phyloP scores from a whole-genome alignment of 805 yeast genomes.

The Ogataea zsoltii region DNA sequence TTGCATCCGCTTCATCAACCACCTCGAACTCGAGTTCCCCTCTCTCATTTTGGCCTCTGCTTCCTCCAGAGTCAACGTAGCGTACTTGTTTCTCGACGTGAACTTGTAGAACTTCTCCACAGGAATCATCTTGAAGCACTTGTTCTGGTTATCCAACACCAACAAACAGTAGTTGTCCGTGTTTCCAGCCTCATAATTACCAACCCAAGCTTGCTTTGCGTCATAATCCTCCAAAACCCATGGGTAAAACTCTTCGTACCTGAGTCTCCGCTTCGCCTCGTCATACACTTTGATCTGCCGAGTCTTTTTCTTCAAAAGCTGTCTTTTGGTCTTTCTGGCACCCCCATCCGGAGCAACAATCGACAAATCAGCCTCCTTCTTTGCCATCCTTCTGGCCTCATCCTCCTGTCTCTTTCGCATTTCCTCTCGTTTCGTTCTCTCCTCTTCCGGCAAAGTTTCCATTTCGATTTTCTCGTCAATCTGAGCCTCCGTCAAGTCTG shows the following conservation, averaged over 20 bases:
- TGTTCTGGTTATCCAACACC: slow-evolving; percentile 79
- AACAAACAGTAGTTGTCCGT: slow-evolving; percentile 84
- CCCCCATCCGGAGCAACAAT: slow-evolving; percentile 93
- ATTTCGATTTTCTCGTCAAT: slow-evolving; percentile 33
- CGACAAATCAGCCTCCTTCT: slow-evolving; percentile 49
- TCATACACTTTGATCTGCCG: slow-evolving; percentile 79
- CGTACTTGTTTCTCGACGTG: slow-evolving; percentile 90
- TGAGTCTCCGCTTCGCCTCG: slow-evolving; percentile 76
- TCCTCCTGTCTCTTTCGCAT: slow-evolving; percentile 28
- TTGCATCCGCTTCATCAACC: slow-evolving; percentile 92
- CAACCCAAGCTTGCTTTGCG: slow-evolving; percentile 92
- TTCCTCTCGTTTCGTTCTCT: slow-evolving; percentile 37
- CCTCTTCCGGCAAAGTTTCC: slow-evolving; percentile 39
- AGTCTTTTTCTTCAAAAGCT: slow-evolving; percentile 72
- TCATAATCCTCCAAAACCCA: slow-evolving; percentile 98
- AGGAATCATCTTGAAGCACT: slow-evolving; percentile 82
- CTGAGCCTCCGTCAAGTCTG: slow-evolving; percentile 24
- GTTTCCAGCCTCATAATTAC: slow-evolving; percentile 88
- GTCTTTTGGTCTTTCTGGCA: slow-evolving; percentile 64
- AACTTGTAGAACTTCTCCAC: slow-evolving; percentile 92
- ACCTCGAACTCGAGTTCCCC: slow-evolving; percentile 72
- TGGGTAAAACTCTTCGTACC: slow-evolving; percentile 96
- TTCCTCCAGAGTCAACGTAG: slow-evolving; percentile 91
- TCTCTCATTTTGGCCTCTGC: slow-evolving; percentile 94
- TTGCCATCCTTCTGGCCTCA: slow-evolving; percentile 36